A percentile compares a stretch with the other conserved stretches of the same genome.
Evolutionary conservation across 2,329 filamentous ascomycete species (phyloP).

Genomic region (Shiraia bambusicola): DNA sequence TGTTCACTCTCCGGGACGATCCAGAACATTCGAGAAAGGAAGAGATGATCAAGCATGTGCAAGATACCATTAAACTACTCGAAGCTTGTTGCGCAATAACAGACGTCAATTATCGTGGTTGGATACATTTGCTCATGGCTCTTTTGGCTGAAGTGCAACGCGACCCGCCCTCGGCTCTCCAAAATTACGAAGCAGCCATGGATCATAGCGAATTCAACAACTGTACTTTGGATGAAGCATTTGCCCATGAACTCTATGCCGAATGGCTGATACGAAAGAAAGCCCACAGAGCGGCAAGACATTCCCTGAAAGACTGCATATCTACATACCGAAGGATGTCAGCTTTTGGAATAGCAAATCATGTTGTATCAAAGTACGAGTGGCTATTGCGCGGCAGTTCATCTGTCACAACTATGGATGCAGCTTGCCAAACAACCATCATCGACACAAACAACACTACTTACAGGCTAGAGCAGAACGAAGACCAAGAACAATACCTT

Average conservation of each 20-base stretch:
- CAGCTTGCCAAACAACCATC: constrained; percentile 69
- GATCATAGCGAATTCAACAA: constrained; percentile 70
- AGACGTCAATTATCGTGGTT: constrained; percentile 70
- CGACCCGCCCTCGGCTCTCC: constrained; percentile 58
- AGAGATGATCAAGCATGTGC: constrained; percentile 57
- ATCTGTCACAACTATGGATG: constrained; percentile 62
- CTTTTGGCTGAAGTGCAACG: constrained; percentile 65
- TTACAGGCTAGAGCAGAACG: constrained; percentile 49
- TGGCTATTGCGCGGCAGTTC: constrained; percentile 66
- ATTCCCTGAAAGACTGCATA: constrained; percentile 68
- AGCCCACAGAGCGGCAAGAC: constrained; percentile 67
- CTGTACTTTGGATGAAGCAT: constrained; percentile 70
- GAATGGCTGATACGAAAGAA: constrained; percentile 67
- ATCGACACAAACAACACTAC: constrained; percentile 49
- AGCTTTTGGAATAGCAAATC: constrained; percentile 67
- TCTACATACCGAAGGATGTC: constrained; percentile 69
- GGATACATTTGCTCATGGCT: constrained; percentile 68
- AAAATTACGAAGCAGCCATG: constrained; percentile 68
- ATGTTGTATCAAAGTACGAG: constrained; percentile 68
- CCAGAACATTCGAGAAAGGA: constrained; percentile 43
- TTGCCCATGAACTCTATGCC: constrained; percentile 73
- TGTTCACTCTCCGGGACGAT: constrained; percentile 44
- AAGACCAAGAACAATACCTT: constrained; percentile 44
- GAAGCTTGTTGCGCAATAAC: constrained; percentile 65
- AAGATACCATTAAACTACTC: constrained; percentile 60